Percentiles rank a stretch among this genome's conserved stretches.
Conservation (phyloP, 2,329 filamentous ascomycete species). For the Trichophyton schoenleinii region DNA sequence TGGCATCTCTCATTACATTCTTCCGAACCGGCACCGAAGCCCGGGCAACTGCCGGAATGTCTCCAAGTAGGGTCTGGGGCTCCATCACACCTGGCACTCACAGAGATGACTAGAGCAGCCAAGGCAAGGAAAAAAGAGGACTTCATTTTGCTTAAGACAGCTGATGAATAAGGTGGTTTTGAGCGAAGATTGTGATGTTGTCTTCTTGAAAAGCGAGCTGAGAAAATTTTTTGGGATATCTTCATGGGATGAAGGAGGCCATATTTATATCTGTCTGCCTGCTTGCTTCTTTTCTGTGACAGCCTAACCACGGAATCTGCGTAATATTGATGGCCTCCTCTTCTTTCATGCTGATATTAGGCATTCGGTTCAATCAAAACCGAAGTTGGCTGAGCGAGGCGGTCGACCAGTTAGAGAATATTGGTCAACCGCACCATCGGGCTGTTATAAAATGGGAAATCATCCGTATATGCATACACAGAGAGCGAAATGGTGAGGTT, state of each 20-base stretch:
- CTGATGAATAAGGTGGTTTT: background rate
- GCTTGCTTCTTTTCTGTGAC: too few relatives aligned
- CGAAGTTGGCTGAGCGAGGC: background rate
- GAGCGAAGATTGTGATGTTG: background rate
- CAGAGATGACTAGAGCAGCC: background rate
- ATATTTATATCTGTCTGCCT: too few relatives aligned
- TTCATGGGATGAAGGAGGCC: too few relatives aligned
- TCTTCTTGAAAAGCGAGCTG: background rate
- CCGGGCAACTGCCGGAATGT: background rate
- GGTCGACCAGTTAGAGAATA: background rate
- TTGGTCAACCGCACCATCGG: background rate
- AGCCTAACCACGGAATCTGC: too few relatives aligned
- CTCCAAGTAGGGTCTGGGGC: constrained; percentile 1
- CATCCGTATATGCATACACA: background rate
- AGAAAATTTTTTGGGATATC: too few relatives aligned
- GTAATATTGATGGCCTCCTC: too few relatives aligned
- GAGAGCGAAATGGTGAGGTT: background rate
- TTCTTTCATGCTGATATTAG: too few relatives aligned
- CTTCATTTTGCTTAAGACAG: background rate
- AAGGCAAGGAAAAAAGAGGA: background rate
- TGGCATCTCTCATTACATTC: background rate
- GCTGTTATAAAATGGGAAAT: background rate
- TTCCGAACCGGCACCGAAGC: background rate
- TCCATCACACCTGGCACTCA: background rate
- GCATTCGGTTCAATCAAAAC: too few relatives aligned